Evolutionary conservation across 2,329 filamentous ascomycete genomes (phyloP).

Genomic region (Verticillium dahliae): DNA sequence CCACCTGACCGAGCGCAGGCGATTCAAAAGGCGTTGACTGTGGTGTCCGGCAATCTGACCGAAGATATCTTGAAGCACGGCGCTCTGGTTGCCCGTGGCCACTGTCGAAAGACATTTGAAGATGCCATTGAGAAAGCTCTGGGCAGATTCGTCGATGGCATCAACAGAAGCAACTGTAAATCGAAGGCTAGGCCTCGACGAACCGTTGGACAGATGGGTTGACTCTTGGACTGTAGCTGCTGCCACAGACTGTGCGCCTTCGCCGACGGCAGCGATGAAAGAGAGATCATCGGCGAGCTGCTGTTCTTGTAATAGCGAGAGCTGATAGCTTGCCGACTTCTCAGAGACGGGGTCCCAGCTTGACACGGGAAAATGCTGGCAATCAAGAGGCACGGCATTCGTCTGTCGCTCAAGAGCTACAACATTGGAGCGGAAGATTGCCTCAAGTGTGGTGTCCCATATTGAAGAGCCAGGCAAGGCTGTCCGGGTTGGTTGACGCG

Average conservation of each 20-base stretch:
- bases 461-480: conserved; percentile 7
- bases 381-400: conserved; percentile 9
- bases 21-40: conserved; percentile 11
- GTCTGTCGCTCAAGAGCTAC: conserved; percentile 9
- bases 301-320: conserved; percentile 7
- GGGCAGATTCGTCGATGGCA: conserved; percentile 7
- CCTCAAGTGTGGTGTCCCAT: conserved; percentile 7
- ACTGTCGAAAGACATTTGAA: conserved; percentile 2
- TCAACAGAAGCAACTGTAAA: conserved; percentile 9
- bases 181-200: neutral
- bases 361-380: conserved; percentile 3
- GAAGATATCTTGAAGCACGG: neutral
- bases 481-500: conserved; percentile 1
- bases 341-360: neutral
- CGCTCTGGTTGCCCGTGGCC: neutral
- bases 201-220: neutral
- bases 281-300: conserved; percentile 10
- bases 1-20: conserved; percentile 10
- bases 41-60: conserved; percentile 7
- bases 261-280: conserved; percentile 8
- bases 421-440: conserved; percentile 6
- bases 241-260: conserved; percentile 12
- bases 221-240: conserved; percentile 10
- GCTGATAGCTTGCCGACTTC: neutral
- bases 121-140: conserved; percentile 7